A percentile compares a stretch with the other conserved stretches of the same genome.
Conservation (phyloP, 2,329 filamentous ascomycete genomes). For the Claviceps capensis region DNA sequence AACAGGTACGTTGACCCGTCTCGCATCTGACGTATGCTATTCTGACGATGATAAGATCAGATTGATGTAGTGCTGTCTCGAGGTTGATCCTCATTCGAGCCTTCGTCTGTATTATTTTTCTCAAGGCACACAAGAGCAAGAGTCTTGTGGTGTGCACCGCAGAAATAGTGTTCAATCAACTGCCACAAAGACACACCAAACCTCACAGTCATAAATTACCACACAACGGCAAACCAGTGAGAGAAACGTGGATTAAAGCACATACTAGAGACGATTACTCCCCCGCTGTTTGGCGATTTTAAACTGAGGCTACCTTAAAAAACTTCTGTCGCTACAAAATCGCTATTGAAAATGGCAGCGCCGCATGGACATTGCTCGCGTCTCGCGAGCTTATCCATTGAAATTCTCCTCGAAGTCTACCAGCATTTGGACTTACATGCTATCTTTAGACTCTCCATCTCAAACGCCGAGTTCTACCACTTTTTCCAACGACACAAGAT, state of each 20-base stretch:
- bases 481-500: slow-evolving; percentile 29
- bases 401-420: slow-evolving; percentile 35
- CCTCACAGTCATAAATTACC: not conserved
- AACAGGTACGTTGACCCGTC: not conserved
- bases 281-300: not conserved
- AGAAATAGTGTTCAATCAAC: not conserved
- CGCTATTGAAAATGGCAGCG: slow-evolving; percentile 9
- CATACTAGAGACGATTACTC: not conserved
- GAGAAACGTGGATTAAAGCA: not conserved
- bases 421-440: slow-evolving; percentile 28
- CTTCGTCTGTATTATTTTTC: not conserved
- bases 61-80: not conserved
- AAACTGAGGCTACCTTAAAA: not conserved
- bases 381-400: slow-evolving; percentile 25
- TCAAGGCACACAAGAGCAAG: not conserved
- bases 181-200: not conserved
- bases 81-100: slow-evolving; percentile 10
- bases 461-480: slow-evolving; percentile 23
- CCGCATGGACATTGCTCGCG: slow-evolving; percentile 6
- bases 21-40: not conserved
- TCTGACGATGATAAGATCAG: not conserved
- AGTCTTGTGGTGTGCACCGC: not conserved
- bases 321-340: not conserved
- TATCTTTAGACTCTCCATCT: slow-evolving; percentile 24
- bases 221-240: not conserved